Evolutionary conservation across 371 early-diverging fungal species (phyloP), one percentile per base, ranked within the genome.

Genomic region (Capillidium rhysosporum): DNA sequence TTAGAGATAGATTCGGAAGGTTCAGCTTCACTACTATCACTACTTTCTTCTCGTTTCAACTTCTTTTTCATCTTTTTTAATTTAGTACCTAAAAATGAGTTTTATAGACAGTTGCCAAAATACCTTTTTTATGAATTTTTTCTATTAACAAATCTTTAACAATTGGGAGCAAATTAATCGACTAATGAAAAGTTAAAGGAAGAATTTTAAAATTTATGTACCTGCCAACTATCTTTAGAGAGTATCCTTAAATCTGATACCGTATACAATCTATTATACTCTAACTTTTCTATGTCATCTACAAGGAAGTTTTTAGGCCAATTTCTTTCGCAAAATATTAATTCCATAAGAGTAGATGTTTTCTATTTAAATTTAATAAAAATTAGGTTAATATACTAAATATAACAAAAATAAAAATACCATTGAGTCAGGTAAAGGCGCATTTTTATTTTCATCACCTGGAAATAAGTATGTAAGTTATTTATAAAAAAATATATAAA

Each of bases 181-280:
- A 64, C 71, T 71, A n/a, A 21, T 55, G 40, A 26, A 48, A 31
- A 26, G 16, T 10, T 52, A 28, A 16, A 20, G 8, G 18, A 5
- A 9, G 4, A 20, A 25, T 51, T 8, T 9, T 18, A 51, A 12
- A n/a, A n/a, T n/a, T n/a, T n/a, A n/a, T n/a, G n/a, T 51, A 76
- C 75, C 63, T 69, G 68, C 79, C 79, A 78, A 56, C 79, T 78
- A 40, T 71, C 64, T 16, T 66, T 63, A 4, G 79, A 78, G 38
- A 78, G 61, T 23, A 70, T 66, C 25, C 75, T 70, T 29, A 78
- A 59, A 53, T 78, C 79, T 16, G 68, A 67, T 28, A 76, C 69
- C 49, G 69, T 72, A 54, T 72, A 71, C 4, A 78, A 45, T 16
- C 79, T 64, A 65, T 78, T 73, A 12, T 58, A 46, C 23, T 73